Evolutionary conservation across 176 grass and related monocot species (phyloP).

Genomic region (Rhynchospora tenuis): DNA sequence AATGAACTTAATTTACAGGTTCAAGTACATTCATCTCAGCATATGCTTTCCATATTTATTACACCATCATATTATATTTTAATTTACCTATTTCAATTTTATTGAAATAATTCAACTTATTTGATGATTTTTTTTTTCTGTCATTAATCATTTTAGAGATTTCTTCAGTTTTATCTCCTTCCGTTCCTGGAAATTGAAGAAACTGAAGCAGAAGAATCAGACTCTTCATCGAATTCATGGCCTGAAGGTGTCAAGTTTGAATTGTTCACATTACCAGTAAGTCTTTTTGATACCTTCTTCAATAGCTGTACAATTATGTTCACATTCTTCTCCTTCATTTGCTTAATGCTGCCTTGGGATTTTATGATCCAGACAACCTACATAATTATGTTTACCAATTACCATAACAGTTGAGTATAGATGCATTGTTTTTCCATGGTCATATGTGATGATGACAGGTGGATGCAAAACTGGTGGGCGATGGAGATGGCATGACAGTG

Average conservation of each 20-base stretch:
- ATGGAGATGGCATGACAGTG: constrained; percentile 21
- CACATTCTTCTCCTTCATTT: not conserved
- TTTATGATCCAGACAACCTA: not conserved
- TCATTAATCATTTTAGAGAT: not conserved
- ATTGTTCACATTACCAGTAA: constrained; percentile 21
- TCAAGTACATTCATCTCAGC: not conserved
- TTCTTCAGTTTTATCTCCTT: not conserved
- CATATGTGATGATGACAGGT: constrained; percentile 1
- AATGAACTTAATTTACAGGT: not conserved
- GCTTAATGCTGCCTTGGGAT: not conserved
- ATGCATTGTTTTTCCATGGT: not conserved
- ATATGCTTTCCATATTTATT: not conserved
- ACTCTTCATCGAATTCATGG: not conserved
- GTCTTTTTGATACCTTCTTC: not conserved
- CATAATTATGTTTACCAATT: not conserved
- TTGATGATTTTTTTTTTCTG: not conserved
- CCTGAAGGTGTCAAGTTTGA: constrained; percentile 20
- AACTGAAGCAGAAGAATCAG: not conserved
- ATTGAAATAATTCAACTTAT: not conserved
- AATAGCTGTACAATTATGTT: not conserved
- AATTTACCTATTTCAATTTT: not conserved
- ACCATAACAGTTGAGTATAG: not conserved
- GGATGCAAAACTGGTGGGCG: constrained; percentile 1
- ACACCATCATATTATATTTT: not conserved
- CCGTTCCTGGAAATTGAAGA: not conserved